Conservation (phyloP, 352 stramenopile genomes). For the Aphanomyces stellatus region DNA sequence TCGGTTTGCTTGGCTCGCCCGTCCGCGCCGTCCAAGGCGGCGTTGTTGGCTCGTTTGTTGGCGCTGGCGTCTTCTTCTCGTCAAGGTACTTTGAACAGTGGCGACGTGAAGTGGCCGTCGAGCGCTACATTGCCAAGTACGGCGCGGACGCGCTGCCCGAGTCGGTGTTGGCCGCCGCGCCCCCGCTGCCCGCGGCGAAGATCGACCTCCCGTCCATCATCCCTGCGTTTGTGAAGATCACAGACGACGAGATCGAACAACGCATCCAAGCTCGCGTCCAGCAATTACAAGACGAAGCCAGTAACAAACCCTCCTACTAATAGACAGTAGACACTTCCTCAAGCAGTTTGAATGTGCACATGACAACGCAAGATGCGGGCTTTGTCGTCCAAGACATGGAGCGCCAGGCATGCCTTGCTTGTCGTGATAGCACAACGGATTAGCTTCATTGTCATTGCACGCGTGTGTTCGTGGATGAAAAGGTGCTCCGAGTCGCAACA, state of each 20-base stretch:
- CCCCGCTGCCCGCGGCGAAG: slow-evolving; percentile 48
- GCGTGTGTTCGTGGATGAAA: no score
- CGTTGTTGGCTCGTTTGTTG: slow-evolving; percentile 45
- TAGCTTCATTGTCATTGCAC: no score
- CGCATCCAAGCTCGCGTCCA: slow-evolving; percentile 65
- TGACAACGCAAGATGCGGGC: no score
- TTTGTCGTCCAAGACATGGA: no score
- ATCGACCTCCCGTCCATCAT: slow-evolving; percentile 62
- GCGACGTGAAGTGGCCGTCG: slow-evolving; percentile 59
- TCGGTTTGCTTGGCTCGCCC: slow-evolving; percentile 28
- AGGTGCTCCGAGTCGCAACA: no score
- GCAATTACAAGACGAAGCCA: slow-evolving; percentile 39
- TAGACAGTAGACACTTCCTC: no score
- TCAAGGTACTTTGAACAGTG: slow-evolving; percentile 68
- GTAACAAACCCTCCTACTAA: no score
- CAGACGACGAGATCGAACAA: slow-evolving; percentile 68
- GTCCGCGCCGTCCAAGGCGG: slow-evolving; percentile 37
- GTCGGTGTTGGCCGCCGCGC: slow-evolving; percentile 43
- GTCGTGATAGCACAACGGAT: no score
- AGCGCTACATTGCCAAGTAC: slow-evolving; percentile 77
- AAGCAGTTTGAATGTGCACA: no score
- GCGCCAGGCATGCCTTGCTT: no score
- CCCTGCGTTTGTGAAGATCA: slow-evolving; percentile 53
- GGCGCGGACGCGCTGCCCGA: slow-evolving; percentile 49
- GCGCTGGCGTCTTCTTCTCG: slow-evolving; percentile 49